Evolutionary conservation across 2,329 filamentous ascomycete species (phyloP), one percentile per base, ranked within the genome.

Genomic region (Penicillium capsulatum): DNA sequence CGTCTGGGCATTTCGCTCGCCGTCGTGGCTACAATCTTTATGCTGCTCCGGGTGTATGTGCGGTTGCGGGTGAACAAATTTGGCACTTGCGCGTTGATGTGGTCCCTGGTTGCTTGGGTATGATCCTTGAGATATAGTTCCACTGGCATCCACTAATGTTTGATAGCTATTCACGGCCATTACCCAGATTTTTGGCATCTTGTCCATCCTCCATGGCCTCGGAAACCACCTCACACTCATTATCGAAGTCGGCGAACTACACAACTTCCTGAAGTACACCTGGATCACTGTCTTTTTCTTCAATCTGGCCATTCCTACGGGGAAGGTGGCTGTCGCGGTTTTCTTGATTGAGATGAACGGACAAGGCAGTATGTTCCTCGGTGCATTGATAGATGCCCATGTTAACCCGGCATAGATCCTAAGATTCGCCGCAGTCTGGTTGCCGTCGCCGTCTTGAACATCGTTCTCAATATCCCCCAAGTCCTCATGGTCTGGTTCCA

Each of bases 251-350:
- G 45, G 42, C 16, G 36, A 52, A 31, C 20, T 52, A 16, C 39
- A 42, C 34, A 48, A 50, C 17, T 52, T 48, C 31, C 45, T 52
- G 17, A 38, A 50, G 2, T 52, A 46, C 26, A 52, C 49, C 13
- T 52, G 49, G 49, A 41, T 50, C 16, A 52, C 49, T 3, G 49
- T 52, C 8, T 52, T 52, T 29, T 52, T 52, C 22, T 52, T 52
- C 34, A 52, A 52, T 22, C 31, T 52, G 22, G 49, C 47, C 3
- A 52, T 52, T 34, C 49, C 49, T 1, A 52, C 47, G 11, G 49
- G 49, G 24, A 52, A 52, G 31, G 47, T 52, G 2, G 49, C 49
- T 1, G 49, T 52, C 10, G 42, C 44, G 3, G 47, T 47, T 13
- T 52, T 52, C n/a, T 19, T 52, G 17, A 50, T 52, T 33, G 49